These are phyloP conservation scores for Phytophthora citrophthora DNA, from an alignment of 352 stramenopile genomes.

Conservation along the genomic window DNA sequence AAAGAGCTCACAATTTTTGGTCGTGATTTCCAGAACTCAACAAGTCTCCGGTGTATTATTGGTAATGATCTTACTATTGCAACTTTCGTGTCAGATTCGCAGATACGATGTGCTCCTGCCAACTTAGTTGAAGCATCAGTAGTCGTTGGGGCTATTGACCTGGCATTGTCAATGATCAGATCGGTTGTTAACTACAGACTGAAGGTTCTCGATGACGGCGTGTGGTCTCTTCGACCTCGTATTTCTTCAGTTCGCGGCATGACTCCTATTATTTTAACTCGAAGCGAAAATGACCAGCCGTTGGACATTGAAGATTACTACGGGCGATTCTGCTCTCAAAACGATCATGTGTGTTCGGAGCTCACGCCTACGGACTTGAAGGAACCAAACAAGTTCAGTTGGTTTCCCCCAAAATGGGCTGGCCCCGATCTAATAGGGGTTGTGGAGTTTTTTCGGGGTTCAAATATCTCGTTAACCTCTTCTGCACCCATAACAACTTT, in stretches of 20 bases:
- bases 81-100: constrained; percentile 34
- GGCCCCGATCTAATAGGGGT: constrained; percentile 18
- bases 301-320: constrained; percentile 7
- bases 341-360: constrained; percentile 27
- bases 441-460: constrained; percentile 32
- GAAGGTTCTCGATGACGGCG: constrained; percentile 19
- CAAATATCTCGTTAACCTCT: background rate
- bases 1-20: constrained; percentile 30
- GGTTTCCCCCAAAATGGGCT: constrained; percentile 29
- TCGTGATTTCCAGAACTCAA: constrained; percentile 49
- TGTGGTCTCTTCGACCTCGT: constrained; percentile 25
- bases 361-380: background rate
- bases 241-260: constrained; percentile 20
- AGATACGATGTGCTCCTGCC: constrained; percentile 26
- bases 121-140: constrained; percentile 17
- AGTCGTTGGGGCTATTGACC: constrained; percentile 42
- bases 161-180: constrained; percentile 32
- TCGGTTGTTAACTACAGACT: constrained; percentile 23
- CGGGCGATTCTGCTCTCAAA: constrained; percentile 34
- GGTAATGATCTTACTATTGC: constrained; percentile 32
- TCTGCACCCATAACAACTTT: constrained; percentile 19
- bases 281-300: background rate
- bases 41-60: constrained; percentile 39
- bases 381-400: constrained; percentile 13
- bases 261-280: constrained; percentile 21